Conservation (phyloP, 2,329 filamentous ascomycete species). For the Cadophora gregata region DNA sequence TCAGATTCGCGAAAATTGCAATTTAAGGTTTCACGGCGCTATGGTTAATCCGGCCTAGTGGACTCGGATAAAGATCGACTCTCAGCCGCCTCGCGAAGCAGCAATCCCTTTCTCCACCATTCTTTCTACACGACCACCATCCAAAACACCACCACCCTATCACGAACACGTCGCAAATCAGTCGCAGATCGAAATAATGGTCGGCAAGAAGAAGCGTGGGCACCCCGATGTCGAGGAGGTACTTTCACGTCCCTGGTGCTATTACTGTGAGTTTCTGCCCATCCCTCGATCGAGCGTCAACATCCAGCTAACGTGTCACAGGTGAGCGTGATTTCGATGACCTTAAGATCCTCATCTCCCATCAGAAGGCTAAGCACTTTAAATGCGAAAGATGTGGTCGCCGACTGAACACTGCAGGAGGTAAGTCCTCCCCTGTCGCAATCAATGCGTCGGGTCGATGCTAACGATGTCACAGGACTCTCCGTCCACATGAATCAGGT, state of each 20-base stretch:
- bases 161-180: constrained; percentile 10
- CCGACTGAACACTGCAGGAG: constrained; percentile 91
- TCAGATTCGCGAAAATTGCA: not conserved
- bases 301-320: constrained; percentile 41
- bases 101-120: not conserved
- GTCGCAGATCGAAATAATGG: constrained; percentile 49
- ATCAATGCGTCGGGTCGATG: constrained; percentile 27
- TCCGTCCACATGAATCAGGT: constrained; percentile 98
- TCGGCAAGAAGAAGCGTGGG: constrained; percentile 91
- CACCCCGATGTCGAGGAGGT: constrained; percentile 89
- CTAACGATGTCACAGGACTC: constrained; percentile 65
- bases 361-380: constrained; percentile 99
- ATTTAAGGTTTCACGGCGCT: constrained; percentile 13
- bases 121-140: constrained; percentile 5
- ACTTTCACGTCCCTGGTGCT: constrained; percentile 90
- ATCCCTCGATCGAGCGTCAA: not conserved
- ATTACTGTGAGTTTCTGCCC: constrained; percentile 74
- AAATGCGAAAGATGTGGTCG: constrained; percentile 92
- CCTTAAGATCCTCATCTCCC: constrained; percentile 91
- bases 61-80: constrained; percentile 11
- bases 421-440: constrained; percentile 54
- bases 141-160: constrained; percentile 15
- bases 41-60: not conserved
- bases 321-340: constrained; percentile 97
- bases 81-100: constrained; percentile 12